Evolutionary conservation across 371 early-diverging fungal species (phyloP), one percentile per base, ranked within the genome.

Genomic region (Mucor ambiguus): DNA sequence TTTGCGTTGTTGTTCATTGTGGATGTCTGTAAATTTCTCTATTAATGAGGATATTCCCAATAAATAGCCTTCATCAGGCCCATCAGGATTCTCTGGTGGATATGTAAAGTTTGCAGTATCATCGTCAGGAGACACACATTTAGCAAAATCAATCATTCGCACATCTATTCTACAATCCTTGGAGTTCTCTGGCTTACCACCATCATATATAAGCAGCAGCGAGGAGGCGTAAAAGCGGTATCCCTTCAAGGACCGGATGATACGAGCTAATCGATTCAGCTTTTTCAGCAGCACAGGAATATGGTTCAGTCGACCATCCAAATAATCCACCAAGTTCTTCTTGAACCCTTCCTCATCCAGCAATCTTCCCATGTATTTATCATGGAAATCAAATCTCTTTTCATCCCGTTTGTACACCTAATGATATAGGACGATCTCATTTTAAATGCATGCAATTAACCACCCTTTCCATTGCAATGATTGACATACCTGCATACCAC

Each of bases 331-430:
- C 9, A 98, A 77, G 0, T 91, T 79, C 24, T 90, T 81, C 55
- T 88, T 86, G 63, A 98, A 93, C 11, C 90, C 85, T 20, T 85
- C 82, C 26, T 84, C 79, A 56, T 87, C 87, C 57, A 98, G 81
- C 43, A 88, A 86, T 7, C 98, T 88, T n/a, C 98, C 98, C 61
- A 88, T 89, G 74, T 98, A 98, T 75, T 98, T 98, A 84, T 96
- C 93, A 60, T 93, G 88, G 69, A 91, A 95, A 33, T 88, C 61
- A 78, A 85, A 75, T 32, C 83, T 76, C 54, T 54, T 26, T 48
- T 61, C 49, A 18, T 54, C 71, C 0, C 18, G 37, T 48, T 35
- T 38, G 65, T 75, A 73, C 71, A 92, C 93, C 86, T 96, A 54
- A 29, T 14, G 11, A 54, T 54, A 35, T 10, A 35, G 37, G 37